Percentiles rank a stretch among this genome's conserved stretches.
Conservation (phyloP, 257 asterid genomes). For the Plantago major region DNA sequence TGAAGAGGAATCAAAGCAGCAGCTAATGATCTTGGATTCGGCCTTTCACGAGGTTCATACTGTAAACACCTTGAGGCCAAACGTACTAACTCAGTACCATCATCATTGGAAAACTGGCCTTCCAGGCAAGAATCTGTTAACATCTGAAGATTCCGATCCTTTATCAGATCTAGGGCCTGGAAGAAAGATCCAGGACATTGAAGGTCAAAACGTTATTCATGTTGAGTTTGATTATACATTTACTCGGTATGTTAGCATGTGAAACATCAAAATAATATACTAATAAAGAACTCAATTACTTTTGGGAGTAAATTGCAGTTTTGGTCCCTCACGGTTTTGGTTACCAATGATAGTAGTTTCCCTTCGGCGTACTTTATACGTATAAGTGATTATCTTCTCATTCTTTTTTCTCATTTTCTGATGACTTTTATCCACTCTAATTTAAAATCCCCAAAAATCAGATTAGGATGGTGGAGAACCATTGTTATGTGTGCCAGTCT, state of each 20-base stretch:
- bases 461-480: too few species aligned
- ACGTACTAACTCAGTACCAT: constrained; percentile 81
- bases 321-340: too few species aligned
- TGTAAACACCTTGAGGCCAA: constrained; percentile 84
- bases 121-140: constrained; percentile 90
- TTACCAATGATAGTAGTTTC: too few species aligned
- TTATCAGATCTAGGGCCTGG: constrained; percentile 84
- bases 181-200: background rate
- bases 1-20: constrained; percentile 63
- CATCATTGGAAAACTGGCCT: constrained; percentile 85
- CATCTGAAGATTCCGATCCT: constrained; percentile 63
- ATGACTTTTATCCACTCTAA: too few species aligned
- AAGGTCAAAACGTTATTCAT: background rate
- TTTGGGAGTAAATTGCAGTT: too few species aligned
- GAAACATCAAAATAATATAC: background rate
- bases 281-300: too few species aligned
- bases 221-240: background rate
- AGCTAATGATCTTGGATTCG: constrained; percentile 68
- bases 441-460: too few species aligned
- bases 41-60: constrained; percentile 93
- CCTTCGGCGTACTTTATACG: too few species aligned
- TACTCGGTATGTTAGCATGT: background rate
- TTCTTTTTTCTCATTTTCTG: too few species aligned
- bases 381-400: too few species aligned
- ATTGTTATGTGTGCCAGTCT: too few species aligned